Percentiles rank a stretch among this genome's conserved stretches.
phyloP scores from a whole-genome alignment of 768 basidiomycete genomes.

The Coprinopsis cinerea region DNA sequence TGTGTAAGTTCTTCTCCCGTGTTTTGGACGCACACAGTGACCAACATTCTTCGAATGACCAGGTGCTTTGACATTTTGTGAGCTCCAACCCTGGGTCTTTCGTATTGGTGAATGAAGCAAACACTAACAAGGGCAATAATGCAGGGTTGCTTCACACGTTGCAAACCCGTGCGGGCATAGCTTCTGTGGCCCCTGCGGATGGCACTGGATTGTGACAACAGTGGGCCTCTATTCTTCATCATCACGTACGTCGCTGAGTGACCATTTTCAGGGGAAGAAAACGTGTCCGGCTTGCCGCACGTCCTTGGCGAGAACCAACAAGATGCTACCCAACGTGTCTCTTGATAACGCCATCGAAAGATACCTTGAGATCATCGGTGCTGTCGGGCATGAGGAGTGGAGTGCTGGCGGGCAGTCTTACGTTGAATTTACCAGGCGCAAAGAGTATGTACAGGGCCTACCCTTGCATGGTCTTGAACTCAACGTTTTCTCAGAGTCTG shows the following conservation, averaged over 20 bases:
- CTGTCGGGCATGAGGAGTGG: conserved; percentile 48
- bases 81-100: conserved; percentile 15
- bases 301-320: conserved; percentile 28
- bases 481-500: conserved; percentile 11
- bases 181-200: conserved; percentile 62
- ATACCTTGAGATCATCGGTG: conserved; percentile 45
- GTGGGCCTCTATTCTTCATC: conserved; percentile 27
- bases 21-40: conserved; percentile 2
- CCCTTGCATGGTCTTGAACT: background rate
- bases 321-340: conserved; percentile 60
- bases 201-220: conserved; percentile 51
- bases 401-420: conserved; percentile 37
- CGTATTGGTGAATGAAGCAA: background rate
- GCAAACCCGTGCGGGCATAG: conserved; percentile 73
- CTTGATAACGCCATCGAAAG: conserved; percentile 57
- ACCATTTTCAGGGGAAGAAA: conserved; percentile 25
- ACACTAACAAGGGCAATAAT: background rate
- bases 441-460: conserved; percentile 46
- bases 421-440: conserved; percentile 47
- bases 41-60: conserved; percentile 10
- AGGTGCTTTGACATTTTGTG: conserved; percentile 74
- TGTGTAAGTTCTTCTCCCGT: conserved; percentile 41
- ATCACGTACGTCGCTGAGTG: conserved; percentile 13
- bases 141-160: conserved; percentile 54
- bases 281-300: conserved; percentile 61